Base-by-base conservation (phyloP, 495 filamentous ascomycete genomes). In the Pseudomonodictys pantanalensis region DNA sequence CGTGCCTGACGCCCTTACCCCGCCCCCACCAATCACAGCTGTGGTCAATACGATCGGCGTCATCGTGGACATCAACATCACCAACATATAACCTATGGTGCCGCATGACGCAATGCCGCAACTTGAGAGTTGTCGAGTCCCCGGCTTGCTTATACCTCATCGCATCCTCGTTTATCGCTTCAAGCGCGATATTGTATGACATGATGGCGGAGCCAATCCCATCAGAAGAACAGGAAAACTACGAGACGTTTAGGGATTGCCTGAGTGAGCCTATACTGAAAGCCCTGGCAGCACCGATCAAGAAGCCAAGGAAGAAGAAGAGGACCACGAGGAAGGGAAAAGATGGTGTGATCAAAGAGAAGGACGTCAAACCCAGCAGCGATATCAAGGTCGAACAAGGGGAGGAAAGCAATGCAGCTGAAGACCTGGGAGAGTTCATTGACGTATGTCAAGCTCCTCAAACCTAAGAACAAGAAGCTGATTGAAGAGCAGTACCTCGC, bases 341-440 rank as follows among this genome's bases (percentile, higher is more conserved):
- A 8, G 32, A 7, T 22, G 32, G 38, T 15, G 30, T 18, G 28
- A 11, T 1, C 22, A 30, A 51, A 18, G 28, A 39, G n/a, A 18
- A 33, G n/a, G 29, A 35, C 25, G 39, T 42, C 26, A 64, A 68
- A 70, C 38, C 64, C 45, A 73, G 74, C 39, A 83, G 17, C 0
- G 48, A 53, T 9, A 11, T 11, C 7, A 62, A 69, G 70, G 29
- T 65, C 65, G 48, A 72, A 74, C 42, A 83, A 78, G 51, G 52
- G 48, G 2, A 35, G 58, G 49, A 32, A 0, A 17, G 17, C 10
- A 66, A 68, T 49, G 79, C 83, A 65, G 81, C 82, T 8, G 85
- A 85, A 56, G 89, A 91, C 47, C 73, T 92, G 25, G 79, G 78
- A 42, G 90, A 92, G 5, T 93, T 92, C 69, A 83, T 84, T 26